Evolutionary conservation across 2,329 filamentous ascomycete species (phyloP).

Genomic region (Mariannaea sp.): DNA sequence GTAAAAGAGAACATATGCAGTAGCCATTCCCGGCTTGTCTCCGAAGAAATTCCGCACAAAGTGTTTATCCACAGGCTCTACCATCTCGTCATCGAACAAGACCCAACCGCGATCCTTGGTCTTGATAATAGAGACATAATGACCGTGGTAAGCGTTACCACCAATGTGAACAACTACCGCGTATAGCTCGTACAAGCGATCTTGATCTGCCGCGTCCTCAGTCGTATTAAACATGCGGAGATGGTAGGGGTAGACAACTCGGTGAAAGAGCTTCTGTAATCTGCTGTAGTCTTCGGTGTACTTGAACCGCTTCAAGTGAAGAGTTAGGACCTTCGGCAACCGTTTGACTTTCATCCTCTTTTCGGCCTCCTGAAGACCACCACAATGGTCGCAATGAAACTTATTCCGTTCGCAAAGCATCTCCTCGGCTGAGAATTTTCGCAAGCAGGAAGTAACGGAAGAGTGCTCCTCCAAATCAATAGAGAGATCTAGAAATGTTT

Average conservation of each 20-base stretch:
- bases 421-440: conserved; percentile 96
- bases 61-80: conserved; percentile 95
- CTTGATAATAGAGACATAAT: conserved; percentile 98
- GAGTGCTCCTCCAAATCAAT: conserved; percentile 95
- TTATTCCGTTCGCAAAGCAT: conserved; percentile 99
- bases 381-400: conserved; percentile 97
- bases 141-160: conserved; percentile 93
- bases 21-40: conserved; percentile 86
- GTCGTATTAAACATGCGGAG: conserved; percentile 97
- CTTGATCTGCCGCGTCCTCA: conserved; percentile 90
- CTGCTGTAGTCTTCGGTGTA: conserved; percentile 95
- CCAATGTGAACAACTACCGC: conserved; percentile 97
- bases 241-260: conserved; percentile 96
- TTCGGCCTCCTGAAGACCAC: conserved; percentile 94
- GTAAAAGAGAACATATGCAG: conserved; percentile 96
- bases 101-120: conserved; percentile 95
- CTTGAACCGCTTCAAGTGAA: conserved; percentile 97
- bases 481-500: conserved; percentile 93
- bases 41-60: conserved; percentile 98
- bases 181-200: conserved; percentile 94
- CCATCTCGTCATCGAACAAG: conserved; percentile 97
- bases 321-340: conserved; percentile 84
- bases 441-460: conserved; percentile 91
- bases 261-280: conserved; percentile 93
- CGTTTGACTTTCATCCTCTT: conserved; percentile 99